Conservation (phyloP, 305 asterid species). For the Solanum hybrid region DNA sequence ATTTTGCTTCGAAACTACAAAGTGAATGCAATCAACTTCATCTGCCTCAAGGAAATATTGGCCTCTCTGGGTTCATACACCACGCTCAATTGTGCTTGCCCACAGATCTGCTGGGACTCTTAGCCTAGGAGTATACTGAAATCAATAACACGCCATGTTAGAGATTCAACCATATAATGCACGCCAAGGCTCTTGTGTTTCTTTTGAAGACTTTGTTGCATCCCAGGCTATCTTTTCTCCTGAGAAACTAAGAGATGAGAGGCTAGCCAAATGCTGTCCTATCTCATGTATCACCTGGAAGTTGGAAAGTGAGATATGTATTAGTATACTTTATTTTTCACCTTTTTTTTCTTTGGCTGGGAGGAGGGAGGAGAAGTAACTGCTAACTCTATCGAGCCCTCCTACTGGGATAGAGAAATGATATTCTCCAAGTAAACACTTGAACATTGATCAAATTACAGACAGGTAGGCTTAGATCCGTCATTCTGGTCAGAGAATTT, state of each 20-base stretch:
- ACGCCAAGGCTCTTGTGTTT: slow-evolving; percentile 68
- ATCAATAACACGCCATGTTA: neutral
- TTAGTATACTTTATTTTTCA: neutral
- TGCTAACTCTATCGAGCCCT: neutral
- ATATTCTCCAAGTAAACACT: neutral
- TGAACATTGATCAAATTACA: neutral
- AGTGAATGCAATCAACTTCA: neutral
- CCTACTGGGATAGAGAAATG: neutral
- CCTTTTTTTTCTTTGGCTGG: neutral
- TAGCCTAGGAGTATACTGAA: neutral
- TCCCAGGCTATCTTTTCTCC: slow-evolving; percentile 49
- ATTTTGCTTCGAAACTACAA: neutral
- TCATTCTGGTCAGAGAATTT: neutral
- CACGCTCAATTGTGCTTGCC: neutral
- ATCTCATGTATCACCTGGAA: slow-evolving; percentile 50
- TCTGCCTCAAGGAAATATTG: neutral
- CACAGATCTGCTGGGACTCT: neutral
- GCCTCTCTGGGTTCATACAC: neutral
- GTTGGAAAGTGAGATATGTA: slow-evolving; percentile 1
- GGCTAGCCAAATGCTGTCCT: slow-evolving; percentile 55
- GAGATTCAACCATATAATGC: slow-evolving; percentile 58
- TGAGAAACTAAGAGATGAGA: slow-evolving; percentile 47
- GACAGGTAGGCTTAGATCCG: neutral
- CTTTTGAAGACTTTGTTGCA: slow-evolving; percentile 42
- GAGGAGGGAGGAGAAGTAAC: neutral